phyloP scores from a whole-genome alignment of 75 land plant genomes.

The Larix kaempferi region DNA sequence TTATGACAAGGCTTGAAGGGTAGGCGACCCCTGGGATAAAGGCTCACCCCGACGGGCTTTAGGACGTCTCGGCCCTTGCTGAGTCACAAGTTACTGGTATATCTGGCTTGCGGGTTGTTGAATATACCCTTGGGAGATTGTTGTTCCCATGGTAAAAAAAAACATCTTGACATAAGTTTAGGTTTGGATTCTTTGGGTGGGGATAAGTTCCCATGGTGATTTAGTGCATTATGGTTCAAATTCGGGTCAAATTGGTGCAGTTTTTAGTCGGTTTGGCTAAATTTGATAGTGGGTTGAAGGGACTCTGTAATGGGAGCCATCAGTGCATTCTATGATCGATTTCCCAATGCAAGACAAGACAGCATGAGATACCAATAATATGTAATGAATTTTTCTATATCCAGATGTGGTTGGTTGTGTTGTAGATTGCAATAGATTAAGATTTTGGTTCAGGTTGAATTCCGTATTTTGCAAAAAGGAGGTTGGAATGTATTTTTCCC shows the following conservation, averaged over 20 bases:
- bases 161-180: no score
- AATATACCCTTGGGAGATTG: no score
- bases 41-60: no score
- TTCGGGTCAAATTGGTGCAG: background rate
- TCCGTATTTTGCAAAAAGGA: background rate
- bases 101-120: no score
- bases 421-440: background rate
- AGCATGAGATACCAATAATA: background rate
- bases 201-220: background rate
- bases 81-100: no score
- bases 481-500: background rate
- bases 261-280: background rate
- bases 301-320: background rate
- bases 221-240: background rate
- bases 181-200: background rate
- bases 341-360: background rate
- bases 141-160: no score
- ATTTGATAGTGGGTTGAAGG: background rate
- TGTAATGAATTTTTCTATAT: background rate
- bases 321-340: background rate
- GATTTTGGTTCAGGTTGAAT: background rate
- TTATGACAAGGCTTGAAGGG: no score
- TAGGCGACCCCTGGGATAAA: no score
- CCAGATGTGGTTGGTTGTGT: constrained; percentile 2
- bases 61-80: no score